Evolutionary conservation across 179 eudicot species (phyloP).

Genomic region (Camellia oleifera): DNA sequence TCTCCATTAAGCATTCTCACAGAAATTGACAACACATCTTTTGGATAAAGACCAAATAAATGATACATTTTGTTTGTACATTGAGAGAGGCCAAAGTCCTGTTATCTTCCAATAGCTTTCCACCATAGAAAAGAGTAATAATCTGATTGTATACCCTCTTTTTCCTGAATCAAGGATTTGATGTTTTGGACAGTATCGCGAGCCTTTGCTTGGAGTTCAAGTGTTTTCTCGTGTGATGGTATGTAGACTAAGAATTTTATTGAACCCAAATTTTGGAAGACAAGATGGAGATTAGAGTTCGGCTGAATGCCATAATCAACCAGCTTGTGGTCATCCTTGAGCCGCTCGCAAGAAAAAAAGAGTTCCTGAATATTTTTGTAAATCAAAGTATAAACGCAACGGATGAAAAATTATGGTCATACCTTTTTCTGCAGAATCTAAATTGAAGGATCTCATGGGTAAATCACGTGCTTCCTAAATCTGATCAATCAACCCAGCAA

Average conservation of each 20-base stretch:
- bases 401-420: too few species aligned
- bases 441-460: too few species aligned
- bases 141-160: slow-evolving; percentile 19
- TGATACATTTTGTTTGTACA: slow-evolving; percentile 10
- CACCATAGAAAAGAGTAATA: slow-evolving; percentile 19
- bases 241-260: slow-evolving; percentile 15
- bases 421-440: too few species aligned
- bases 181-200: slow-evolving; percentile 22
- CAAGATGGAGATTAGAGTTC: slow-evolving; percentile 24
- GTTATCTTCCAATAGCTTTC: slow-evolving; percentile 25
- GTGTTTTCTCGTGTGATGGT: slow-evolving; percentile 11
- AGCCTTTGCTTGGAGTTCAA: slow-evolving; percentile 14
- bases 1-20: slow-evolving; percentile 22
- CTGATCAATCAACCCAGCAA: too few species aligned
- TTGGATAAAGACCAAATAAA: slow-evolving; percentile 25
- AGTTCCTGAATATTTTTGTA: slow-evolving; percentile 20
- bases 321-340: slow-evolving; percentile 20
- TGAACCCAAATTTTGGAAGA: not conserved
- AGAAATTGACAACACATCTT: slow-evolving; percentile 19
- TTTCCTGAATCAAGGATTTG: slow-evolving; percentile 18
- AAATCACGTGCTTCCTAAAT: too few species aligned
- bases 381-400: too few species aligned
- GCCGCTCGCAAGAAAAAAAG: slow-evolving; percentile 12
- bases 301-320: slow-evolving; percentile 18
- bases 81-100: slow-evolving; percentile 20